Evolutionary conservation across 2,329 filamentous ascomycete genomes (phyloP).

Genomic region (Albifimbria verrucaria): DNA sequence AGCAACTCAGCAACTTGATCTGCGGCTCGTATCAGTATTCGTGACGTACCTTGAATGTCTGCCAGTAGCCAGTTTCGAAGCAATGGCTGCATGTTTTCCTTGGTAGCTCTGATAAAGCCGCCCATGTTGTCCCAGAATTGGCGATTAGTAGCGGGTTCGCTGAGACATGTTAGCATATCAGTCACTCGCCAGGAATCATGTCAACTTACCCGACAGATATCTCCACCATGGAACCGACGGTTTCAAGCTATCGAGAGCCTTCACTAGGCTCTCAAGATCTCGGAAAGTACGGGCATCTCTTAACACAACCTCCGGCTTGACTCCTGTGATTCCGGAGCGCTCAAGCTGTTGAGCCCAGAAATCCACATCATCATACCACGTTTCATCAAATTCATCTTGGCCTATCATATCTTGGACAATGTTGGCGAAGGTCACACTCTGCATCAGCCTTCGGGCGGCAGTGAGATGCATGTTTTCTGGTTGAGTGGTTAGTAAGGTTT

Average conservation of each 20-base stretch:
- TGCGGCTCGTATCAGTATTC: no score
- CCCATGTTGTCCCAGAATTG: slow-evolving; percentile 54
- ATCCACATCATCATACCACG: slow-evolving; percentile 34
- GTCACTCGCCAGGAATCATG: background rate
- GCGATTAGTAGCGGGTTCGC: slow-evolving; percentile 33
- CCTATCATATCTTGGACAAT: slow-evolving; percentile 41
- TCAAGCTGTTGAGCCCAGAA: slow-evolving; percentile 38
- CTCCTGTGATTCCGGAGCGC: slow-evolving; percentile 30
- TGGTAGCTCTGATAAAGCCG: slow-evolving; percentile 50
- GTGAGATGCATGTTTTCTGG: slow-evolving; percentile 49
- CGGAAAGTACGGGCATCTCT: slow-evolving; percentile 60
- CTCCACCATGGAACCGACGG: slow-evolving; percentile 55
- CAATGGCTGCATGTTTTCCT: slow-evolving; percentile 57
- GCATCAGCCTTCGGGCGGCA: slow-evolving; percentile 51
- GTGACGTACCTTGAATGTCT: slow-evolving; percentile 51
- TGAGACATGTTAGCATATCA: slow-evolving; percentile 8
- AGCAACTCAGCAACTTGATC: slow-evolving; percentile 6
- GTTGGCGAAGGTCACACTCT: slow-evolving; percentile 46
- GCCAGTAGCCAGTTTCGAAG: slow-evolving; percentile 61
- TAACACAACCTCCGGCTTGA: slow-evolving; percentile 39
- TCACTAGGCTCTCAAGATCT: slow-evolving; percentile 66
- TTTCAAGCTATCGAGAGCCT: slow-evolving; percentile 64
- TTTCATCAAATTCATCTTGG: slow-evolving; percentile 33
- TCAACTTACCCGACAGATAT: slow-evolving; percentile 49
- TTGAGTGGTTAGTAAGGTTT: slow-evolving; percentile 6